Conservation (phyloP, 139 green algal species). For the Yamagishiella unicocca region DNA sequence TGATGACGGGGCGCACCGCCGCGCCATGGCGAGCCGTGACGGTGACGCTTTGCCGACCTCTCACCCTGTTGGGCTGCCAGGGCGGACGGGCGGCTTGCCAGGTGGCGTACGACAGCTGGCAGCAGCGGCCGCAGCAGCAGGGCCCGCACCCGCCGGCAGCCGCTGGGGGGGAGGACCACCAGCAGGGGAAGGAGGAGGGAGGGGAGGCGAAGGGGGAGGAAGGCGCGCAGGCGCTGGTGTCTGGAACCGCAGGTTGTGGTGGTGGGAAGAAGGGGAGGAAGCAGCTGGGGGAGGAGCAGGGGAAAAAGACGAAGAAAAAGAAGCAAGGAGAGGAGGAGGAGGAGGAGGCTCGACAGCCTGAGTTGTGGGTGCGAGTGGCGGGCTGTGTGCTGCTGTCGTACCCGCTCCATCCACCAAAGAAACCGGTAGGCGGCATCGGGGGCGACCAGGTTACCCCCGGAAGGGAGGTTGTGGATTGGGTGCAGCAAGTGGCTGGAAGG, state of each 20-base stretch:
- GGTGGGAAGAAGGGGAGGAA: no score
- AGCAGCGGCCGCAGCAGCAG: not conserved
- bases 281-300: not conserved
- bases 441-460: no score
- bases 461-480: no score
- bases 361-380: not conserved
- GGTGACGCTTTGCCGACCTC: no score
- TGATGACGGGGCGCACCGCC: no score
- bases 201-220: not conserved
- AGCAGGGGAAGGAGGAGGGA: no score
- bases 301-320: not conserved
- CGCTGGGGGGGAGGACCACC: not conserved
- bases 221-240: no score
- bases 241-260: no score
- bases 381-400: slow-evolving; percentile 66
- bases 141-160: not conserved
- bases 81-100: not conserved
- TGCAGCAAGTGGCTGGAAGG: no score
- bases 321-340: not conserved
- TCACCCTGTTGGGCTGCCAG: no score
- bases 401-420: slow-evolving; percentile 69
- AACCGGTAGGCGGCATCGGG: slow-evolving; percentile 30
- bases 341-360: not conserved
- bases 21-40: no score
- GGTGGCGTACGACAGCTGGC: not conserved